phyloP scores from a whole-genome alignment of 2,329 filamentous ascomycete genomes.

The Neofusicoccum cordaticola region DNA sequence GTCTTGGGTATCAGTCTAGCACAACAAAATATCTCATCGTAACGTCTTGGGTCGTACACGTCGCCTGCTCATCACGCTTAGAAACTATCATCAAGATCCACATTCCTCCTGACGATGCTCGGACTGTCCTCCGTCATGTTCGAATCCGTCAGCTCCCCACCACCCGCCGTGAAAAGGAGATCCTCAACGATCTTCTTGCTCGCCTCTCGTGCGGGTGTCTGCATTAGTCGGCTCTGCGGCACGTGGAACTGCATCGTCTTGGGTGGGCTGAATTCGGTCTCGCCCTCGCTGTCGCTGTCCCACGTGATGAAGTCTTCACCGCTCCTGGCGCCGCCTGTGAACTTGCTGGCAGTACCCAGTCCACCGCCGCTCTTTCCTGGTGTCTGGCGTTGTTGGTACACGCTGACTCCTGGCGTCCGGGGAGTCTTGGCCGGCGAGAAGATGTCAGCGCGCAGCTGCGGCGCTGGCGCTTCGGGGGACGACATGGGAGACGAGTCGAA shows the following conservation, averaged over 20 bases:
- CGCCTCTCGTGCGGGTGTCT: slow-evolving; percentile 79
- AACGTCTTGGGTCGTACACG: not conserved
- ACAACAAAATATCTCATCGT: too few species aligned
- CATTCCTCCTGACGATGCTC: slow-evolving; percentile 45
- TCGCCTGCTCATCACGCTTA: slow-evolving; percentile 21
- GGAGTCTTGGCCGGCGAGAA: slow-evolving; percentile 38
- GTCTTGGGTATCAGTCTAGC: too few species aligned
- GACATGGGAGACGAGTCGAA: slow-evolving; percentile 48
- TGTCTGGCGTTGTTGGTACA: slow-evolving; percentile 44
- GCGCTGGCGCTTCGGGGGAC: slow-evolving; percentile 69
- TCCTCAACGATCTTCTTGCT: slow-evolving; percentile 80
- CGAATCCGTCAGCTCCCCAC: slow-evolving; percentile 49
- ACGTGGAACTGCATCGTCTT: slow-evolving; percentile 89
- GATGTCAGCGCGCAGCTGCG: slow-evolving; percentile 72
- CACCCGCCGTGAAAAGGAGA: slow-evolving; percentile 72
- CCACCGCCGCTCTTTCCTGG: not conserved
- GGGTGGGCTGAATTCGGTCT: slow-evolving; percentile 69
- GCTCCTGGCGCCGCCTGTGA: not conserved
- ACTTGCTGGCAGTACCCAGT: not conserved
- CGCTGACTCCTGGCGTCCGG: slow-evolving; percentile 78
- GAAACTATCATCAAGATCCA: slow-evolving; percentile 50
- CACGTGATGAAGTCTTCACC: slow-evolving; percentile 43
- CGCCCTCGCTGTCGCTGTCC: slow-evolving; percentile 69
- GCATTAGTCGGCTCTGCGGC: slow-evolving; percentile 71
- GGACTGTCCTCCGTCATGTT: slow-evolving; percentile 46